Base-by-base conservation (phyloP, 1,284 basidiomycete genomes). In the Cryptococcus sp. region DNA sequence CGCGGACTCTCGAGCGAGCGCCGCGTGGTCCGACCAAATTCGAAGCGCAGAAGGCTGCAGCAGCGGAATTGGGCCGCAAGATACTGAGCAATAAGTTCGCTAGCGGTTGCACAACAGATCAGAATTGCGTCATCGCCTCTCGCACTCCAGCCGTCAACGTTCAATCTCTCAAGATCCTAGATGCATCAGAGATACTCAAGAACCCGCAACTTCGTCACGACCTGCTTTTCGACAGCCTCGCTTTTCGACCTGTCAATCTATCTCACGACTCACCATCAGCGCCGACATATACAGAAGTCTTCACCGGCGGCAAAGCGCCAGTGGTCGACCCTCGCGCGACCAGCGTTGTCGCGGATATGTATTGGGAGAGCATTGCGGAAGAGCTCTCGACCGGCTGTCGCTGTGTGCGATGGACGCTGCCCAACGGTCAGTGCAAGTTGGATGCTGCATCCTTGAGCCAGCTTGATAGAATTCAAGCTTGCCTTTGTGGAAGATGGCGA, bases 181-280 rank as follows among this genome's bases (percentile, higher is more conserved):
- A 96, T 75, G 81, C 94, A 25, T 85, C 88, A 62, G 85, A 89
- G 61, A 93, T 95, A 66, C 83, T 95, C 60, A 86, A 89, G 57
- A 93, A 93, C 72, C 89, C 90, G 23, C 91, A 93, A 76, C 86
- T 96, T 61, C 88, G 92, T 46, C 93, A 96, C 74, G 93, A 96
- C 78, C 83, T 95, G 62, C 85, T 95, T 61, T 95, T 95, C 69
- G 92, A 91, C 67, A 69, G 63, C 48, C 66, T 73, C 35, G 73
- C 71, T 19, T 77, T 75, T 60, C 66, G 71, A 11, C 73, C 75
- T 2, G 62, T 75, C 53, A 70, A 64, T 53, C 82, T 87, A 39
- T 85, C 85, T 16, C 80, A 88, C 59, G 85, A 88, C 10, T 86
- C 86, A 0, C 82, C 83, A 20, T 86, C 85, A 61, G 84, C 86